Base-by-base conservation (phyloP, 164 flowering plant species). In the Kingdonia uniflora region DNA sequence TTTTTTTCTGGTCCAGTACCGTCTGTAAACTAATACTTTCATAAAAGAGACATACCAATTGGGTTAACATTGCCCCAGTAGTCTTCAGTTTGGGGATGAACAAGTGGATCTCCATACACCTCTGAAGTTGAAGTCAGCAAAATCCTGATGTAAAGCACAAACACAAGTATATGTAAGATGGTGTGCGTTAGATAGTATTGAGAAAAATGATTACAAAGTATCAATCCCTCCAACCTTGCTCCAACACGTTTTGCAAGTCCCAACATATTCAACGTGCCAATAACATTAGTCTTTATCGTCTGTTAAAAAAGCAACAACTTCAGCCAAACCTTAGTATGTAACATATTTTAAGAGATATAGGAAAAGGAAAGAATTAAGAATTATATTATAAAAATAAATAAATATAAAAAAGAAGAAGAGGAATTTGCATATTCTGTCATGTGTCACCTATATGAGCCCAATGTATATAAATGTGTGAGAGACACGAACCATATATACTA, bases 51-150 rank as follows among this genome's bases (percentile, higher is more conserved):
- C 66, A 19, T 76, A 85, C 98, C 98, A 50, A 92, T 88, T 38
- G 98, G 98, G 68, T 92, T 92, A 37, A 92, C 98, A 80, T 92
- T 92, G 40, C 98, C 98, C 98, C 96, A 92, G 43, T 92, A 92
- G 58, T 70, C 81, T 64, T 92, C 98, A 15, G 72, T 74, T 35
- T 92, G 98, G 16, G 98, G 98, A 62, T 92, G 98, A 64, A 79
- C 80, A 64, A 92, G 95, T 47, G 98, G 98, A 71, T 92, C 98
- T 24, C 98, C 98, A 78, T 92, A 92, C 25, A 92, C 98, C 70
- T 92, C 96, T 24, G 96, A 88, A 41, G 98, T 92, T 52, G 96
- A 88, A 8, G 98, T 92, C 35, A 92, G 82, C 73, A 88, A 74
- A 67, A 92, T 91, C 80, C 90, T 81, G 75, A 57, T 39, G 29